Percentiles rank a stretch among this genome's conserved stretches.
Conservation (phyloP, 208 protist genomes). For the Crithidia mellificae region DNA sequence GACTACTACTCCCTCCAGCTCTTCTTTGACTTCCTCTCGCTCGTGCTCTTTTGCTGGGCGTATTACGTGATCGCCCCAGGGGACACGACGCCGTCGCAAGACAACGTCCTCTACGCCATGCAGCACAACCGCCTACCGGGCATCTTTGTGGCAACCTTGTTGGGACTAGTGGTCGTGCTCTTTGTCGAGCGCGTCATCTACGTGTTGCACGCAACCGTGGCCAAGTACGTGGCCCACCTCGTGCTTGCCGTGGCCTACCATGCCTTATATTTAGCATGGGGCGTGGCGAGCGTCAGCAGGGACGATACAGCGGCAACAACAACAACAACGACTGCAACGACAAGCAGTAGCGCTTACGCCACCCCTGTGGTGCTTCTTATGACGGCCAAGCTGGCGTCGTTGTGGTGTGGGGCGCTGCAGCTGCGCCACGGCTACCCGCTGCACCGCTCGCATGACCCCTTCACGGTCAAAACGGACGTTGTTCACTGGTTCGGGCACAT, state of each 20-base stretch:
- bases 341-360: not conserved
- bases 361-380: constrained; percentile 37
- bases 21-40: constrained; percentile 39
- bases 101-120: constrained; percentile 63
- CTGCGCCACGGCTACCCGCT: constrained; percentile 54
- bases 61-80: constrained; percentile 54
- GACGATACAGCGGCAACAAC: not conserved
- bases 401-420: constrained; percentile 52
- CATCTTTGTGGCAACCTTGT: constrained; percentile 58
- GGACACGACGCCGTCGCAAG: constrained; percentile 20
- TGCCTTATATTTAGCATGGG: constrained; percentile 45
- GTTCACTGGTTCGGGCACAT: constrained; percentile 58
- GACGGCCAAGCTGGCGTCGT: constrained; percentile 44
- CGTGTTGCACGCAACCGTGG: constrained; percentile 36
- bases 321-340: not conserved
- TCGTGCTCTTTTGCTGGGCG: constrained; percentile 50
- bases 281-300: constrained; percentile 8
- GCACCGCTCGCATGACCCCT: constrained; percentile 54
- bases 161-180: constrained; percentile 56
- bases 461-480: constrained; percentile 48
- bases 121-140: constrained; percentile 69
- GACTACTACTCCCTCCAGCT: constrained; percentile 61
- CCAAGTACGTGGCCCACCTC: constrained; percentile 48
- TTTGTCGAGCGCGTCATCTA: constrained; percentile 72
- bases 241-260: constrained; percentile 37